Base-by-base conservation (phyloP, 345 rosid species). In the Acer campestre region DNA sequence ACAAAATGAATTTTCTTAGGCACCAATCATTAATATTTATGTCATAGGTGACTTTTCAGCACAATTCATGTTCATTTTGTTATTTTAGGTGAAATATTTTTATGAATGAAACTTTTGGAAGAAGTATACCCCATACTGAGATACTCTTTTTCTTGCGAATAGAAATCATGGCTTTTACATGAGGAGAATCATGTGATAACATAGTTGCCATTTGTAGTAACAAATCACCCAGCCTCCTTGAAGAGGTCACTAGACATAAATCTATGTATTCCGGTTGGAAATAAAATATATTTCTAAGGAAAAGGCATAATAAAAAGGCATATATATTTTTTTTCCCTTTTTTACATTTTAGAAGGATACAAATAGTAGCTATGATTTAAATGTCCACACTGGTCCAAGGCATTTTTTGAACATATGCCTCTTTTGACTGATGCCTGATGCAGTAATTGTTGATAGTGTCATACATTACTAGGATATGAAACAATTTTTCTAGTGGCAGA, bases 171-270 rank as follows among this genome's bases (percentile, higher is more conserved):
- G 66, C 13, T 68, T 59, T 59, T 7, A 55, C 68, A 48, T 61
- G 64, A 73, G 42, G 55, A 74, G 16, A 66, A 71, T 65, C 55
- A 42, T 35, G 23, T 67, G 22, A 46, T 68, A 61, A 12, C 40
- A 42, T 65, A 23, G 58, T 67, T 72, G 35, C 27, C 35, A 49
- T 6, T 42, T 22, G 44, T n/a, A 59, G 61, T 42, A 42, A 17
- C 17, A 70, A 44, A 6, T 49, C 61, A 8, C 6, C 61, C 61
- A 5, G 61, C n/a, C 61, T 17, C 17, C 23, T 56, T 56, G 23
- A 56, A 18, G 61, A 17, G 2, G 61, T 56, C n/a, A 56, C 2
- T 56, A 20, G 23, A 49, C 55, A 49, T 42, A 49, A 49, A 49
- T 4, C 16, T 49, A 3, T 13, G 9, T 29, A 64, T n/a, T 64